Conservation (phyloP, 306 rosid genomes). For the Acacia melanoxylon region DNA sequence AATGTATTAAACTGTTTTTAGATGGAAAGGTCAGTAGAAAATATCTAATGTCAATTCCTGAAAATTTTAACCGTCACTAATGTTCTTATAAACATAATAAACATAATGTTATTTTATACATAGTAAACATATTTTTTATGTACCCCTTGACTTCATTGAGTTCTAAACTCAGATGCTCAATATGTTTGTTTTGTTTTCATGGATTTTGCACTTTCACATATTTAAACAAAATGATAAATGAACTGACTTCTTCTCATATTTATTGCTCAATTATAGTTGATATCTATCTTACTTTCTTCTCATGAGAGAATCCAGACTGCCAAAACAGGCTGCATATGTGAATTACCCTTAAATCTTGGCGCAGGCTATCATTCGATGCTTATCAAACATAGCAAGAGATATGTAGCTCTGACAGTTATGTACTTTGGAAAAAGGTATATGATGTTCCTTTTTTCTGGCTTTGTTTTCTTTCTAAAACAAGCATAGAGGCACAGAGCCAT, state of each 20-base stretch:
- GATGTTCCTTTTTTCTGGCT: conserved; percentile 22
- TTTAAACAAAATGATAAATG: conserved; percentile 22
- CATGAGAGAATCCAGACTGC: not conserved
- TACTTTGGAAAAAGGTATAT: conserved; percentile 85
- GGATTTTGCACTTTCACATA: conserved; percentile 13
- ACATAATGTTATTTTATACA: not conserved
- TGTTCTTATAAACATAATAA: conserved; percentile 15
- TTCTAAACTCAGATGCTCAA: not conserved
- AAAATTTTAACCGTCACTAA: not conserved
- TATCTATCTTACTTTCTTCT: not conserved
- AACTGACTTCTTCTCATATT: not conserved
- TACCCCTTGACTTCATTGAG: conserved; percentile 3
- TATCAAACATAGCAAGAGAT: conserved; percentile 68
- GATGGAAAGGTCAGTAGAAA: not conserved
- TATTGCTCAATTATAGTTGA: not conserved
- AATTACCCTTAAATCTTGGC: conserved; percentile 30
- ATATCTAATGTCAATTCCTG: not conserved
- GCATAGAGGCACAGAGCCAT: not conserved
- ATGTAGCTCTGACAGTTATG: conserved; percentile 83
- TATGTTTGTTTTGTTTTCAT: conserved; percentile 11
- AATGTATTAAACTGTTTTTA: not conserved
- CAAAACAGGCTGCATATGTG: conserved; percentile 9
- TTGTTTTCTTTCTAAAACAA: conserved; percentile 22
- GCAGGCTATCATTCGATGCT: conserved; percentile 54
- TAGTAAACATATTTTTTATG: not conserved